These are phyloP conservation scores for Penicillium sp. DNA, from an alignment of 2,329 filamentous ascomycete species.

Conservation along the genomic window DNA sequence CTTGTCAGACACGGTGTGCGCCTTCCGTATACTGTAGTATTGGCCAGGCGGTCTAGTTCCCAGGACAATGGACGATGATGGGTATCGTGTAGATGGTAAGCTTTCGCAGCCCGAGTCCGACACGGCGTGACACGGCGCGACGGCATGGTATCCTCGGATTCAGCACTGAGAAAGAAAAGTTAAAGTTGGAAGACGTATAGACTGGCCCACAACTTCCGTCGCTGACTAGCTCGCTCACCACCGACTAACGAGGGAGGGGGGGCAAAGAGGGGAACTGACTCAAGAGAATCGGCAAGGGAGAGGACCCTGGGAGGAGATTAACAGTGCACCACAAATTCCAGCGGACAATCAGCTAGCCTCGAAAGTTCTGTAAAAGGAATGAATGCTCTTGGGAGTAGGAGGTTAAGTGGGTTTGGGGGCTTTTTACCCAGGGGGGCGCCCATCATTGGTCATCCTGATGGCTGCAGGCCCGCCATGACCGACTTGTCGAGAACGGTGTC, in stretches of 20 bases:
- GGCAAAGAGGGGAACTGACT: background rate
- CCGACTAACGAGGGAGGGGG: background rate
- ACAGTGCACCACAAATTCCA: background rate
- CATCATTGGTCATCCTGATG: background rate
- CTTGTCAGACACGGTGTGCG: slow-evolving; percentile 2
- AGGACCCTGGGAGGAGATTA: background rate
- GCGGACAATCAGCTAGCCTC: background rate
- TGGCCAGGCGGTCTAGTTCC: background rate
- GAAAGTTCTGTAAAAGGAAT: too few species aligned
- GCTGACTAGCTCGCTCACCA: background rate
- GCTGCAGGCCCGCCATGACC: background rate
- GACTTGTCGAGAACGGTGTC: background rate
- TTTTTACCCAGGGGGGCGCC: background rate
- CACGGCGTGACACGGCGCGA: background rate
- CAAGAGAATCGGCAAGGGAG: background rate
- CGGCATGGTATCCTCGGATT: background rate
- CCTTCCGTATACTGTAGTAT: background rate
- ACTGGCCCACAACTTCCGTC: background rate
- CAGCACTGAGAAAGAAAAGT: background rate
- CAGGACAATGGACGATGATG: background rate
- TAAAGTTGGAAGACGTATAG: background rate
- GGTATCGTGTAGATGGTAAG: background rate
- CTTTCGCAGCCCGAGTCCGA: background rate
- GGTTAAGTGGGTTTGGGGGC: background rate
- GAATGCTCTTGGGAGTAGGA: background rate